phyloP scores from a whole-genome alignment of 2,329 filamentous ascomycete genomes.

The Elsinoe fawcettii region DNA sequence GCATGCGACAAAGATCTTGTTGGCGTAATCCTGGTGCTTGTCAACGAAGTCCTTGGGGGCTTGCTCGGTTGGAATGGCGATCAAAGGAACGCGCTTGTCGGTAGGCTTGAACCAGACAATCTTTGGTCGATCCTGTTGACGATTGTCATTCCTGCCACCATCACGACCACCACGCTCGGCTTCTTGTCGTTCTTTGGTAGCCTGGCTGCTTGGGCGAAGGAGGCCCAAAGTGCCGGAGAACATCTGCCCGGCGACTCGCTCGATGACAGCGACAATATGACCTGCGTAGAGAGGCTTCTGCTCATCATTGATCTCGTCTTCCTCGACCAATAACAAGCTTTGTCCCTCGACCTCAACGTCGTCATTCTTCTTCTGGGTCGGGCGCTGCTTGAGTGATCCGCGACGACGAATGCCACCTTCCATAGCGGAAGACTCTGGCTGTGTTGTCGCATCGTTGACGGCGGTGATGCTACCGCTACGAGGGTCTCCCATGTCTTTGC shows the following conservation, averaged over 20 bases:
- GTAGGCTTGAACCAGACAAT: conserved; percentile 99
- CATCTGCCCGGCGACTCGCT: conserved; percentile 96
- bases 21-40: conserved; percentile 95
- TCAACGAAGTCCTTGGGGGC: conserved; percentile 96
- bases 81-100: conserved; percentile 95
- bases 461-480: conserved; percentile 65
- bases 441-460: conserved; percentile 52
- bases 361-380: conserved; percentile 99
- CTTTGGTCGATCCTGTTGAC: conserved; percentile 93
- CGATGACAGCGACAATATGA: conserved; percentile 93
- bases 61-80: conserved; percentile 96
- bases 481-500: conserved; percentile 95
- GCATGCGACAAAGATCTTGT: conserved; percentile 96
- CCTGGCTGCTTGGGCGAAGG: conserved; percentile 91
- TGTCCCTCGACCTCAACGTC: conserved; percentile 98
- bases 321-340: conserved; percentile 90
- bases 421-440: conserved; percentile 53
- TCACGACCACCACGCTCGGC: conserved; percentile 89
- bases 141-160: conserved; percentile 61
- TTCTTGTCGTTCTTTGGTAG: conserved; percentile 98
- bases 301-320: conserved; percentile 97
- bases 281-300: conserved; percentile 96
- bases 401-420: conserved; percentile 87
- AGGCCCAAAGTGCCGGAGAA: conserved; percentile 91
- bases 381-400: conserved; percentile 90